phyloP scores from a whole-genome alignment of 108 stramenopile genomes.

The Conticribra guillardii region DNA sequence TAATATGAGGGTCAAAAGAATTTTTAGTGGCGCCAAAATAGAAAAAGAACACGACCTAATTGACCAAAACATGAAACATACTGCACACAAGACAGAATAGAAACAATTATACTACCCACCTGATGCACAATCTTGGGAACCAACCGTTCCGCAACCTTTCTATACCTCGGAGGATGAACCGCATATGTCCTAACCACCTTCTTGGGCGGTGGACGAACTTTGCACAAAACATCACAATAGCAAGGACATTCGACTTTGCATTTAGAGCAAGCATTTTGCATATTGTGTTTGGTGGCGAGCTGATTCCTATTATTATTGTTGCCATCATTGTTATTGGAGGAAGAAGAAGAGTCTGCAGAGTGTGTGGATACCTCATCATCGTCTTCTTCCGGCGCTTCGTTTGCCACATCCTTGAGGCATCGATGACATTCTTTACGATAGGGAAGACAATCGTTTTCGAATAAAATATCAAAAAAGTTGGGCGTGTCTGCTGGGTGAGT shows the following conservation, averaged over 20 bases:
- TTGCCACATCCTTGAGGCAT: conserved; percentile 46
- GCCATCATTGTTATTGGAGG: background rate
- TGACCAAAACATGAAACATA: no score
- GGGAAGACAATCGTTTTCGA: conserved; percentile 56
- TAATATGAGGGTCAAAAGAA: background rate
- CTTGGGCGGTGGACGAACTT: conserved; percentile 52
- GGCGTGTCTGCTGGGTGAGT: conserved; percentile 37
- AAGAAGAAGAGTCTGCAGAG: background rate
- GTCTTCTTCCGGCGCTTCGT: conserved; percentile 16
- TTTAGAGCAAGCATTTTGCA: conserved; percentile 34
- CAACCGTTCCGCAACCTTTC: conserved; percentile 64
- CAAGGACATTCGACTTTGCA: conserved; percentile 50
- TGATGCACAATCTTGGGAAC: conserved; percentile 85
- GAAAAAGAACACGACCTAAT: background rate
- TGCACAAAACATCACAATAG: conserved; percentile 53
- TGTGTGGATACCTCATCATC: background rate
- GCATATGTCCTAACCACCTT: conserved; percentile 32
- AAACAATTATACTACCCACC: no score
- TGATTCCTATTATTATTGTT: background rate
- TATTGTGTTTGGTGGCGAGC: background rate
- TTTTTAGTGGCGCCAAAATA: conserved; percentile 44
- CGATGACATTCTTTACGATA: conserved; percentile 46
- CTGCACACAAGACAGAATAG: no score
- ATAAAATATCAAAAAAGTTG: conserved; percentile 59
- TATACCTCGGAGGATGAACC: conserved; percentile 55